Base-by-base conservation (phyloP, 805 yeast species). In the Zygoascus bituminiphila region DNA sequence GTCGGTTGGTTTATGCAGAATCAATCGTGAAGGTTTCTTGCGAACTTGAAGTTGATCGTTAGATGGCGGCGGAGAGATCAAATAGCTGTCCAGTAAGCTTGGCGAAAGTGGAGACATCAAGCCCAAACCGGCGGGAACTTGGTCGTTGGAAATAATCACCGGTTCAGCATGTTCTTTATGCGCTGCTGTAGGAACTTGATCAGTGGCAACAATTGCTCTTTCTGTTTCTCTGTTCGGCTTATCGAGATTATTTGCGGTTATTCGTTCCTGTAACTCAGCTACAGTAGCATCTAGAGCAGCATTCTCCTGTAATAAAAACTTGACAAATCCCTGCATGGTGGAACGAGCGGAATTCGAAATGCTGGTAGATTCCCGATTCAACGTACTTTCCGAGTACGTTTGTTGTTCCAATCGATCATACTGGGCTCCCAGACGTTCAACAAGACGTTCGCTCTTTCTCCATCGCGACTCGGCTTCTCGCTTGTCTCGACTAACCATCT, bases 361-460 rank as follows among this genome's bases (percentile, higher is more conserved):
- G 29, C 19, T 19, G 19, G n/a, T 4, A 14, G 19, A 31, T 31
- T 43, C 46, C 5, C 36, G 17, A 22, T 42, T 38, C 42, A 24
- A 19, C 2, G 46, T 24, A 6, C 20, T 25, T 12, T 20, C 29
- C 20, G 39, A 40, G 24, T 29, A 41, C 8, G 54, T 31, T 4
- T 37, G 41, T 2, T 42, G 44, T 47, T 54, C 54, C 25, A 54
- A 44, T 8, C 15, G 23, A 15, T 51, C 48, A 35, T 53, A 54
- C 29, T 54, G 57, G 20, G 25, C 10, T 8, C 51, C 26, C 33
- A 54, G 49, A 25, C 48, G 47, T 22, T 54, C 51, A 10, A 54
- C 45, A 1, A 48, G 44, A 9, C 40, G 21, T 26, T 54, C 57
- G 3, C 56, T 44, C 21, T 43, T 46, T 19, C 51, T 49, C 54